Conservation (phyloP, 176 grass and related monocot species). For the Urochloa ruziziensis region DNA sequence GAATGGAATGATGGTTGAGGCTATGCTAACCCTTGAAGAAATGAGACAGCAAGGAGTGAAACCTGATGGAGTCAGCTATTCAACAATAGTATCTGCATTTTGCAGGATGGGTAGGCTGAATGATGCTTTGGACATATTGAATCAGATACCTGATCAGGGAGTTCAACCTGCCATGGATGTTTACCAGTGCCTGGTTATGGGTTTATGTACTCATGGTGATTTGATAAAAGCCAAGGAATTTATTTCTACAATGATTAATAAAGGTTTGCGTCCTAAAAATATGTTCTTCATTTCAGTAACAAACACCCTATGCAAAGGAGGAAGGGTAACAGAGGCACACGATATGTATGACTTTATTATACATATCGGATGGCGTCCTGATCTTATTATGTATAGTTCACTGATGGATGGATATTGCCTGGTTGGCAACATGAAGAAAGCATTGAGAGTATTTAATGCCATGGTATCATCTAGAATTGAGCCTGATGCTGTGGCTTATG, state of each 20-base stretch:
- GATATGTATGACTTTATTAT: slow-evolving; percentile 22
- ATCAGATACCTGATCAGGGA: slow-evolving; percentile 6
- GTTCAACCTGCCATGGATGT: not conserved
- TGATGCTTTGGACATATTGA: slow-evolving; percentile 15
- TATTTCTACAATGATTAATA: slow-evolving; percentile 22
- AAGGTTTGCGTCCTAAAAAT: not conserved
- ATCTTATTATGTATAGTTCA: slow-evolving; percentile 2
- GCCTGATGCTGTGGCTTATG: not conserved
- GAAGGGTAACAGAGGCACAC: slow-evolving; percentile 9
- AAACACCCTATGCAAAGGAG: slow-evolving; percentile 17
- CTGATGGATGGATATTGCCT: too few relatives aligned
- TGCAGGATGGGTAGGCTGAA: slow-evolving; percentile 11
- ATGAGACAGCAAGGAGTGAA: slow-evolving; percentile 14
- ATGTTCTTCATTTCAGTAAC: slow-evolving; percentile 9
- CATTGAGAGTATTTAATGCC: too few relatives aligned
- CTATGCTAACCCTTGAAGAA: not conserved
- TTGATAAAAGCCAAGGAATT: slow-evolving; percentile 25
- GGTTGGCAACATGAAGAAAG: too few relatives aligned
- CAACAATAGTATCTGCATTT: not conserved
- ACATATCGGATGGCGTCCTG: not conserved
- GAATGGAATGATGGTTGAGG: slow-evolving; percentile 7
- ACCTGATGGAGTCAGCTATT: not conserved
- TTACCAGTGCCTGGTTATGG: not conserved
- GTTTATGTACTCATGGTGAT: slow-evolving; percentile 15
- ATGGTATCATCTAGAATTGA: not conserved